Percentiles rank a stretch among this genome's conserved stretches.
Conservation (phyloP, 495 filamentous ascomycete species). For the Lasiosphaeria ovina region DNA sequence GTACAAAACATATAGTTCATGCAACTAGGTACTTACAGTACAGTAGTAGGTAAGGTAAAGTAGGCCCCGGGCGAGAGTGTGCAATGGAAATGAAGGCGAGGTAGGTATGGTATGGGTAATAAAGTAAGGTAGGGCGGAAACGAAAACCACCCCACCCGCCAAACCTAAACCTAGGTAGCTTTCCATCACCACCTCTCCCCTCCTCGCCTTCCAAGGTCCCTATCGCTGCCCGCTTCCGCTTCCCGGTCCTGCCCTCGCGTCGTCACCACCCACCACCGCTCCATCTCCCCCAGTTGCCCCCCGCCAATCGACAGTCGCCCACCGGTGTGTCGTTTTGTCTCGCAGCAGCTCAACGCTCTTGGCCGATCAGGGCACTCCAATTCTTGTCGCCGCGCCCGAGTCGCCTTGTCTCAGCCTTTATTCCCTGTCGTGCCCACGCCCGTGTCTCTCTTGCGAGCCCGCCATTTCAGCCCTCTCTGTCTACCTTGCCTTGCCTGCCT, state of each 20-base stretch:
- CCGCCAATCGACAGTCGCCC: slow-evolving; percentile 5
- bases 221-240: slow-evolving; percentile 9
- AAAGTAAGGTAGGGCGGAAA: slow-evolving; percentile 22
- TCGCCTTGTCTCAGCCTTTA: slow-evolving; percentile 20
- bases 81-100: slow-evolving; percentile 3
- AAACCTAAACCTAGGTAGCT: slow-evolving; percentile 29
- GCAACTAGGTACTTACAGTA: too few relatives aligned
- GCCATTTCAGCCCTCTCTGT: slow-evolving; percentile 12
- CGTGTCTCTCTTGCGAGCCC: slow-evolving; percentile 2
- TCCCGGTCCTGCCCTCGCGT: slow-evolving; percentile 3
- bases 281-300: background rate
- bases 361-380: background rate
- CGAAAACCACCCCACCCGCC: slow-evolving; percentile 31
- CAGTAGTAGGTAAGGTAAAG: slow-evolving; percentile 8
- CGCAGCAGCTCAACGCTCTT: background rate
- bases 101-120: background rate
- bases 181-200: slow-evolving; percentile 18
- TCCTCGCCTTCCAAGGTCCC: slow-evolving; percentile 15
- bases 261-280: background rate
- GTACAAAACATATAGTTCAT: too few relatives aligned
- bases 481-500: slow-evolving; percentile 1
- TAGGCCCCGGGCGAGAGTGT: slow-evolving; percentile 15
- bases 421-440: slow-evolving; percentile 5
- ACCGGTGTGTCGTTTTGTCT: background rate
- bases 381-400: slow-evolving; percentile 4